These are phyloP conservation scores for Eucalyptus shirleyi DNA, from an alignment of 345 rosid species.

Conservation along the genomic window DNA sequence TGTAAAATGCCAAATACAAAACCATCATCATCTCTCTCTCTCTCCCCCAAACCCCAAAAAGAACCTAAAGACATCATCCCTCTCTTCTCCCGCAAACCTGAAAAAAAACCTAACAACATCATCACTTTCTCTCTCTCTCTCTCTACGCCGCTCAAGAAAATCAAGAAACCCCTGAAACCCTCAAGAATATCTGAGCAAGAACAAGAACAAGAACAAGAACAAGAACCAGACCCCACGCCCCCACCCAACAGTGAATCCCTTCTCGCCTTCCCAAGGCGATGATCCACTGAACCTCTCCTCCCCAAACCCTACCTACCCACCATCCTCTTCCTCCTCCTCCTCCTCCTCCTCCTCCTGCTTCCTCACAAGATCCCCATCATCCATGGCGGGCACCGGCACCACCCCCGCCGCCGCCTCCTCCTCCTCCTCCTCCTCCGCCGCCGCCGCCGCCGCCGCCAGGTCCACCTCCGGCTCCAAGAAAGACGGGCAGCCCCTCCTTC, in stretches of 20 bases:
- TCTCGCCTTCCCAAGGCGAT: not conserved
- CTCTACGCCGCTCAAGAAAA: not conserved
- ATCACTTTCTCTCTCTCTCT: not conserved
- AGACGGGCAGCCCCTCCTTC: slow-evolving; percentile 31
- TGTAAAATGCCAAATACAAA: not conserved
- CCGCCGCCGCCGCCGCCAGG: not conserved
- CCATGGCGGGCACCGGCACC: not conserved
- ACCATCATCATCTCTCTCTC: not conserved
- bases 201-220: not conserved
- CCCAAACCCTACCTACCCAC: not conserved
- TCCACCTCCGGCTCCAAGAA: not conserved
- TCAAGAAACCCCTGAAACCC: not conserved
- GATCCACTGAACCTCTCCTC: not conserved
- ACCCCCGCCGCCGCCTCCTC: not conserved
- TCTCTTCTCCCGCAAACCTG: not conserved
- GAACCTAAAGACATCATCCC: not conserved
- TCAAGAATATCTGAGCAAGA: not conserved
- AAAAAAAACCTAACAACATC: not conserved
- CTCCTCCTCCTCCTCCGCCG: not conserved
- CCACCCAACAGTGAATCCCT: not conserved
- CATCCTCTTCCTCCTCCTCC: not conserved
- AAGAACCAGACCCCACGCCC: not conserved
- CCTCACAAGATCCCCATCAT: not conserved
- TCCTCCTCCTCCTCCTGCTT: not conserved
- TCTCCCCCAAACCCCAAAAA: not conserved